Conservation (phyloP, 306 rosid genomes). For the Alnus glutinosa region DNA sequence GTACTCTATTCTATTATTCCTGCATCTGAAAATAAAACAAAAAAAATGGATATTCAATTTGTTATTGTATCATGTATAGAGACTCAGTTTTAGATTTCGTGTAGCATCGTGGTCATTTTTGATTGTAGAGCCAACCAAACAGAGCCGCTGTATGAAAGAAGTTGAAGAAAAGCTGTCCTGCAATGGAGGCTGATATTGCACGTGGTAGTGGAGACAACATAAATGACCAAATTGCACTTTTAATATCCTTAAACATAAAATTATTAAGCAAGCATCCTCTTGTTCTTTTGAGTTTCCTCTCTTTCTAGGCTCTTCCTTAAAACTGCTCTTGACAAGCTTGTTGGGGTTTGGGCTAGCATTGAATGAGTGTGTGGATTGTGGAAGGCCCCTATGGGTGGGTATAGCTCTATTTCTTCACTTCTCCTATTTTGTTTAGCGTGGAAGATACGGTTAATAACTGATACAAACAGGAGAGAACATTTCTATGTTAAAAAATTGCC, state of each 20-base stretch:
- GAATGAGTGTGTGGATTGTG: not conserved
- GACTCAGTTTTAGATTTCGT: not conserved
- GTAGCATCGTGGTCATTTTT: not conserved
- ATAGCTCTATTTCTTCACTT: not conserved
- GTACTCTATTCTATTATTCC: constrained; percentile 36
- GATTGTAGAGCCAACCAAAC: not conserved
- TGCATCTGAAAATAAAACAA: constrained; percentile 45
- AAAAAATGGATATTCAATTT: constrained; percentile 26
- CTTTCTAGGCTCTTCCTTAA: not conserved
- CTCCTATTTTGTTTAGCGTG: not conserved
- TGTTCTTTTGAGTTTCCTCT: constrained; percentile 13
- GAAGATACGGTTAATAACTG: not conserved
- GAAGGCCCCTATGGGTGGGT: too few species aligned
- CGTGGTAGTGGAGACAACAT: constrained; percentile 10
- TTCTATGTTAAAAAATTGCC: not conserved
- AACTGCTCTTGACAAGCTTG: too few species aligned
- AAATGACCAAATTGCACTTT: constrained; percentile 11
- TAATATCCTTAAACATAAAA: not conserved
- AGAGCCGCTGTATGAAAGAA: not conserved
- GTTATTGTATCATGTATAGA: constrained; percentile 15
- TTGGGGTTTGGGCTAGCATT: not conserved
- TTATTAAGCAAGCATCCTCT: too few species aligned
- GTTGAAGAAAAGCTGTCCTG: not conserved
- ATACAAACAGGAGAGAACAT: not conserved
- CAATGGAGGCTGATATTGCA: constrained; percentile 16